Evolutionary conservation across 208 protist genomes (phyloP).

Genomic region (Porcisia hertigi): DNA sequence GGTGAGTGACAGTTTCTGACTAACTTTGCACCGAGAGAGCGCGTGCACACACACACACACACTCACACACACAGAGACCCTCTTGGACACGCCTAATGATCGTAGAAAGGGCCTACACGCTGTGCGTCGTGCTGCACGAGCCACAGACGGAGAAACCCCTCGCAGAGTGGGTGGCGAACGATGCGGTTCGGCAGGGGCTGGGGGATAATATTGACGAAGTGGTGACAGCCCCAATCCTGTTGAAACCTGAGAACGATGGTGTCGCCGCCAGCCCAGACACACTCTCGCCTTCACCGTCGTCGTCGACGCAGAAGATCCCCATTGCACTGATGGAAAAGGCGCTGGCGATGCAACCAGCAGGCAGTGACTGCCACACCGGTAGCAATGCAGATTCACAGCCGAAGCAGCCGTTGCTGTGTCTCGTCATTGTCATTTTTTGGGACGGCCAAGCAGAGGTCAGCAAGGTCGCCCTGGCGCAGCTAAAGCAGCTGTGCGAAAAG

Average conservation of each 20-base stretch:
- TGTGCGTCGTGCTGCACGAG: conserved; percentile 46
- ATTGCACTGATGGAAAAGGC: conserved; percentile 7
- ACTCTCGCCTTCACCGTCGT: neutral
- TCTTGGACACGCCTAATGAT: neutral
- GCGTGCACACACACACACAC: neutral
- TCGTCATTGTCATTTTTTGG: conserved; percentile 76
- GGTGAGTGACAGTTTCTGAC: neutral
- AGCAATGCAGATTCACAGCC: neutral
- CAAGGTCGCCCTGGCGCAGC: conserved; percentile 57
- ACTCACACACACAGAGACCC: neutral
- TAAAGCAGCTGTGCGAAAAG: conserved; percentile 54
- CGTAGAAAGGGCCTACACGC: conserved; percentile 7
- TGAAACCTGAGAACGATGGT: neutral
- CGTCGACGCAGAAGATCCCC: conserved; percentile 5
- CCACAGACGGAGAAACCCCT: conserved; percentile 31
- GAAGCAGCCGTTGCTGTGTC: conserved; percentile 23
- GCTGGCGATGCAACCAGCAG: conserved; percentile 1
- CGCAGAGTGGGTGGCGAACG: conserved; percentile 35
- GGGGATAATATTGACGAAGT: conserved; percentile 24
- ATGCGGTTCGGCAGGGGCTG: conserved; percentile 13
- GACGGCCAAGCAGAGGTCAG: conserved; percentile 60
- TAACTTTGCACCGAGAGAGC: neutral
- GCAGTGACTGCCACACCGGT: neutral
- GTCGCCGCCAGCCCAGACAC: neutral
- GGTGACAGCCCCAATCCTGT: conserved; percentile 7